Percentiles rank a stretch among this genome's conserved stretches.
phyloP scores from a whole-genome alignment of 768 basidiomycete species.

The Auriscalpium vulgare region DNA sequence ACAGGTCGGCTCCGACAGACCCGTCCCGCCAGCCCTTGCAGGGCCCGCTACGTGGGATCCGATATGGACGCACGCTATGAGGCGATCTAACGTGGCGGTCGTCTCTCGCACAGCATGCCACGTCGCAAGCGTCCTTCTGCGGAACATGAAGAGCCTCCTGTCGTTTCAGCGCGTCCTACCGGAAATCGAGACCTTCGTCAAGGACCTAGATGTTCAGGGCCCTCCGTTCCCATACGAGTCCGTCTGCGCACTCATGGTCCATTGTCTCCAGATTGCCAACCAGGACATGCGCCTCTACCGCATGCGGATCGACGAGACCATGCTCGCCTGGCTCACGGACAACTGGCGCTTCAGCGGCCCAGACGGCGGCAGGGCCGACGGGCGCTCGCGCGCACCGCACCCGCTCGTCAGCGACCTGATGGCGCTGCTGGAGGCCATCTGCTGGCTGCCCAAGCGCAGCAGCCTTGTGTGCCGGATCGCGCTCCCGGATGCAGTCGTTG shows the following conservation, averaged over 20 bases:
- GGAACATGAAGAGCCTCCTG: constrained; percentile 34
- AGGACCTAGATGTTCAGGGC: constrained; percentile 86
- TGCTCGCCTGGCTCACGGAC: constrained; percentile 72
- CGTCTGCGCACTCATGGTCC: constrained; percentile 74
- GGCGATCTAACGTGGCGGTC: constrained; percentile 57
- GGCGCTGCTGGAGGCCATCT: constrained; percentile 54
- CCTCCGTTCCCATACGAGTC: constrained; percentile 83
- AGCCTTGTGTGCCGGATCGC: constrained; percentile 39
- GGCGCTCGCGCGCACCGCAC: constrained; percentile 37
- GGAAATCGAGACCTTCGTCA: constrained; percentile 74
- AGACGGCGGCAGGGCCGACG: constrained; percentile 25
- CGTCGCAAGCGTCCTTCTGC: constrained; percentile 47
- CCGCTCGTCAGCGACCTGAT: constrained; percentile 56
- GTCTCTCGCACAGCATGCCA: constrained; percentile 80
- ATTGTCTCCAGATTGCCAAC: constrained; percentile 61
- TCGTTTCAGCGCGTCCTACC: constrained; percentile 48
- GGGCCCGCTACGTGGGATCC: constrained; percentile 47
- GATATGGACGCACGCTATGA: constrained; percentile 77
- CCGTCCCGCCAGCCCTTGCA: background rate
- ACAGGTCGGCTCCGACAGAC: constrained; percentile 11
- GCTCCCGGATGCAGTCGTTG: constrained; percentile 65
- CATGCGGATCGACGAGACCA: constrained; percentile 82
- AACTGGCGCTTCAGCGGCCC: constrained; percentile 48
- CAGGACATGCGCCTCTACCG: constrained; percentile 80
- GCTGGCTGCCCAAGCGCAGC: constrained; percentile 41